Percentiles rank a stretch among this genome's conserved stretches.
These are phyloP conservation scores for Fusarium brevicatenulatum DNA, from an alignment of 2,329 filamentous ascomycete genomes.

Conservation along the genomic window DNA sequence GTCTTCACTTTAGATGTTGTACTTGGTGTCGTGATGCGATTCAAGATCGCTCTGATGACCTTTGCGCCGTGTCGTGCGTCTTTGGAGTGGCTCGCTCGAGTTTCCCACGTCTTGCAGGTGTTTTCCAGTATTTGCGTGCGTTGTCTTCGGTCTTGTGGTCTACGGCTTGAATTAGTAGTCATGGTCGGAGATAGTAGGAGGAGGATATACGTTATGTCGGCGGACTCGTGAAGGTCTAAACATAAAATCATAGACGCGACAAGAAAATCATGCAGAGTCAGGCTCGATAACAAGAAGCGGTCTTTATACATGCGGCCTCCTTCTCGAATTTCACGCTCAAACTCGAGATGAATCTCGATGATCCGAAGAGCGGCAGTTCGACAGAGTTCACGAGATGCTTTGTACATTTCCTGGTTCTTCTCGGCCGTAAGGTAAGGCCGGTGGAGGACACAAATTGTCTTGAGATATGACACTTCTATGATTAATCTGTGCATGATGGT, in stretches of 20 bases:
- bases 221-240: slow-evolving; percentile 58
- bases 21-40: slow-evolving; percentile 46
- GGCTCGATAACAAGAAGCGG: slow-evolving; percentile 62
- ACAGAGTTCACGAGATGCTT: slow-evolving; percentile 54
- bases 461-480: slow-evolving; percentile 60
- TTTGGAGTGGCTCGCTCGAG: slow-evolving; percentile 50
- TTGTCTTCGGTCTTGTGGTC: slow-evolving; percentile 46
- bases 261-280: slow-evolving; percentile 67
- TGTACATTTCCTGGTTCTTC: slow-evolving; percentile 52
- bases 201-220: slow-evolving; percentile 49
- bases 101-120: slow-evolving; percentile 57
- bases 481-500: slow-evolving; percentile 61
- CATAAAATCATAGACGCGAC: slow-evolving; percentile 70
- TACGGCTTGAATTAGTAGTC: slow-evolving; percentile 23
- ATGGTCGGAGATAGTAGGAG: neutral
- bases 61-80: slow-evolving; percentile 57
- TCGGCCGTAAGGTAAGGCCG: slow-evolving; percentile 57
- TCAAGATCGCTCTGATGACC: slow-evolving; percentile 56
- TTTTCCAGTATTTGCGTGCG: slow-evolving; percentile 52
- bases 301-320: slow-evolving; percentile 64
- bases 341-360: slow-evolving; percentile 59
- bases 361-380: slow-evolving; percentile 57
- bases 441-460: slow-evolving; percentile 61
- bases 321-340: slow-evolving; percentile 56
- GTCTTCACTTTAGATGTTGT: slow-evolving; percentile 3